phyloP scores from a whole-genome alignment of 2,329 filamentous ascomycete genomes.

The Colletotrichum filicis region DNA sequence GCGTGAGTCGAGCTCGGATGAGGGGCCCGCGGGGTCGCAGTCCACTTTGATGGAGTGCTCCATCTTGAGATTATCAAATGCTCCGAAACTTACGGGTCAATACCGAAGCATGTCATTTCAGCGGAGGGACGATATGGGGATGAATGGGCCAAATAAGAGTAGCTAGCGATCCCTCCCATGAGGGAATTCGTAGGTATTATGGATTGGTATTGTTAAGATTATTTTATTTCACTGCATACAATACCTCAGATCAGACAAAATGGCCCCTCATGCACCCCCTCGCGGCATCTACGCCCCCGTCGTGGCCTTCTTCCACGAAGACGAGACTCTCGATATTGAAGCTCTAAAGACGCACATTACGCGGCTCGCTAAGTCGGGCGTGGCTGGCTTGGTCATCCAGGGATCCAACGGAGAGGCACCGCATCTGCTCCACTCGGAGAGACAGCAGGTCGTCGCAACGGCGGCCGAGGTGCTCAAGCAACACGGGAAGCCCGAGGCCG shows the following conservation, averaged over 20 bases:
- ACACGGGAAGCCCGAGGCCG: constrained; percentile 57
- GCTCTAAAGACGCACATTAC: constrained; percentile 52
- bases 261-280: constrained; percentile 16
- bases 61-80: constrained; percentile 8
- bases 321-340: constrained; percentile 53
- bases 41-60: constrained; percentile 8
- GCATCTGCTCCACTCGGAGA: constrained; percentile 66
- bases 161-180: background rate
- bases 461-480: constrained; percentile 61
- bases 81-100: constrained; percentile 12
- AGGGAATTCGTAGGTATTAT: background rate
- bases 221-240: background rate
- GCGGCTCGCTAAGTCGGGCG: constrained; percentile 53
- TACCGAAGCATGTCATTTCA: background rate
- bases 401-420: constrained; percentile 60
- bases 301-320: constrained; percentile 50
- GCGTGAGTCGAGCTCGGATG: constrained; percentile 14
- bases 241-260: background rate
- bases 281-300: constrained; percentile 58
- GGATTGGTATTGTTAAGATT: background rate
- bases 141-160: constrained; percentile 14
- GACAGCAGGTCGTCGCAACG: constrained; percentile 62
- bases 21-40: constrained; percentile 20
- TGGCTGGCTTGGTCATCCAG: constrained; percentile 57
- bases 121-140: background rate